Evolutionary conservation across 2,329 filamentous ascomycete species (phyloP), one percentile per base, ranked within the genome.

Genomic region (Talaromyces pinophilus): DNA sequence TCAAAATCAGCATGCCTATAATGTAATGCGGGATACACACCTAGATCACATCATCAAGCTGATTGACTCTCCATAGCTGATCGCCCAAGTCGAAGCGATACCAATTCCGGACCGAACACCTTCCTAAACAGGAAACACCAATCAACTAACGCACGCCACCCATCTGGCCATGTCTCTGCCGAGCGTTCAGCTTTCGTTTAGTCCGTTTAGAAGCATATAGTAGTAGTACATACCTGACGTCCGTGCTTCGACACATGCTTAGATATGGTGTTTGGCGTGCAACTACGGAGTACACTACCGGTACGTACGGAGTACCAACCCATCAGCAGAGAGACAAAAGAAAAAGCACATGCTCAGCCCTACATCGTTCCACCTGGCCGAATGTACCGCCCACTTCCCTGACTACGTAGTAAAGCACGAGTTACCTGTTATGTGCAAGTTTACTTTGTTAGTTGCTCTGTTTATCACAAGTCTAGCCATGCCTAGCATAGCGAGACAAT

Each of bases 341-440:
- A 33, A 54, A 54, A n/a, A 54, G 28, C 50, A 54, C 50, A 54
- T 54, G 54, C 54, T 38, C 54, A 38, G 33, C 54, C 52, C 52
- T 57, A 57, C 33, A 35, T 57, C 30, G 3, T 35, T 55, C 52
- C 7, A 55, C 25, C 50, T 4, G 25, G 50, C 25, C 50, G 22
- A 15, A 13, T 17, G 48, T 50, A 50, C 6, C 19, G 15, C 46
- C 22, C 46, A 50, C 11, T 50, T 25, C 38, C 30, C 52, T 19
- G 30, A 55, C 17, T 57, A 19, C 19, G 19, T 19, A 22, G 33
- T 57, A 40, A 40, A 6, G n/a, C 17, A 57, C 54, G 54, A 38
- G 17, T 38, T 57, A 40, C 54, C 33, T 25, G 11, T 57, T 40
- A 15, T n/a, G 54, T 22, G 33, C n/a, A 57, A 38, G 54, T 10